A percentile compares a stretch with the other conserved stretches of the same genome.
These are phyloP conservation scores for Saitozyma podzolica DNA, from an alignment of 768 basidiomycete genomes.

Conservation along the genomic window DNA sequence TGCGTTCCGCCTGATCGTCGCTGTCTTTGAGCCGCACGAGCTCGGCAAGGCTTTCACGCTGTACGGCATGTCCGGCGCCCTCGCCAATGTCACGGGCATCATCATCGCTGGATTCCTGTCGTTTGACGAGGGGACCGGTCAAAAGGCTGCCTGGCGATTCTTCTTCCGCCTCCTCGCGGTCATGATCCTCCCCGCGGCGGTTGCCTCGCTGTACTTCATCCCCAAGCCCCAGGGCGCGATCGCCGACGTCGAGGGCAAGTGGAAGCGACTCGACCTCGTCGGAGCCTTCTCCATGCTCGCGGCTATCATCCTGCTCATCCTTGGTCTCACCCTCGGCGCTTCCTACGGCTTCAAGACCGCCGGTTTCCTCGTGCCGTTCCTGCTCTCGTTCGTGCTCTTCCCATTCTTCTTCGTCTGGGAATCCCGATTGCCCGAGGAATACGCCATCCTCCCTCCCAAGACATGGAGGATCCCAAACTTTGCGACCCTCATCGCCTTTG, in stretches of 20 bases:
- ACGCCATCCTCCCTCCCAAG: constrained; percentile 42
- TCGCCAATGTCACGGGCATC: constrained; percentile 27
- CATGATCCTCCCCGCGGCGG: constrained; percentile 17
- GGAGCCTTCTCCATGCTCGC: constrained; percentile 38
- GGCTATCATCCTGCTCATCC: constrained; percentile 45
- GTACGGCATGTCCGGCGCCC: constrained; percentile 22
- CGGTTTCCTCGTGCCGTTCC: constrained; percentile 43
- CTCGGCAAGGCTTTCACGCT: constrained; percentile 30
- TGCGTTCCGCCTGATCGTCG: constrained; percentile 27
- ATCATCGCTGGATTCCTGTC: constrained; percentile 30
- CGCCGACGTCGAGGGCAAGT: constrained; percentile 19
- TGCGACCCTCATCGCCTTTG: constrained; percentile 39
- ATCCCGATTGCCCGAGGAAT: constrained; percentile 27
- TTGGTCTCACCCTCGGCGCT: constrained; percentile 48
- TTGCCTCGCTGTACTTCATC: constrained; percentile 19
- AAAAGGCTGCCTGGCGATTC: constrained; percentile 38
- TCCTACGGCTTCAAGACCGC: constrained; percentile 46
- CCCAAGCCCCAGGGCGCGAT: constrained; percentile 23
- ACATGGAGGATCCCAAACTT: constrained; percentile 51
- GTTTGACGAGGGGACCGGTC: constrained; percentile 22
- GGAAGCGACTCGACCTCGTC: constrained; percentile 42
- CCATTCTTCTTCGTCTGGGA: constrained; percentile 47
- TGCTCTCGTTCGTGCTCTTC: constrained; percentile 41
- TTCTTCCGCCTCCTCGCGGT: constrained; percentile 32
- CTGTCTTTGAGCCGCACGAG: constrained; percentile 31